Evolutionary conservation across 352 stramenopile species (phyloP), one percentile per base, ranked within the genome.

Genomic region (Phytophthora colocasiae): DNA sequence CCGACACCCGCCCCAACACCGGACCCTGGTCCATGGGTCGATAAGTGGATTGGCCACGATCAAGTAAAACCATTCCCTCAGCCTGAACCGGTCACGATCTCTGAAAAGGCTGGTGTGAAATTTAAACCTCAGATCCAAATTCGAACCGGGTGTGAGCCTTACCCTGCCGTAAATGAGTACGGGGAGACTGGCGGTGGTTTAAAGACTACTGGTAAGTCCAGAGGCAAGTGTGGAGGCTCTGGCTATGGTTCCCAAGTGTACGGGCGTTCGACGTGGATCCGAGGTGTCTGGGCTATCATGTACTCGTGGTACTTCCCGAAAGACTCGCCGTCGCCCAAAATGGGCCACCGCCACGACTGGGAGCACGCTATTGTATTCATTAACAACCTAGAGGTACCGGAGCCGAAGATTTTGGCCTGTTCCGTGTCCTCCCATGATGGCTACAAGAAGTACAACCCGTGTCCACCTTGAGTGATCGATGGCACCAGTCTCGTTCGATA

Each of bases 371-470:
- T 56, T 19, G 48, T 56, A 34, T 56, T 56, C 22, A 56, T 56
- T 22, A 31, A 56, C 48, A 56, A 56, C 17, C 48, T 31, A 2
- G 48, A 32, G 0, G 11, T 56, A 9, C 0, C 31, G 11, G 32
- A 56, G 14, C 17, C 48, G 1, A 56, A 56, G 48, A 56, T 56
- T 12, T 10, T 56, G 36, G 48, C 9, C 10, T 56, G 48, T 22
- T 53, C 47, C 4, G 47, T 53, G 47, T 53, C 47, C 0, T 53
- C 47, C n/a, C 47, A 53, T 9, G 14, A 41, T 9, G 47, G 47
- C 47, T 53, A 53, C 27, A 53, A 40, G 47, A 53, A 53, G 47
- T 53, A 53, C 48, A 56, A 14, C 17, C 48, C 48, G 17, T 56
- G 48, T 22, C 48, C 48, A 34, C 4, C 19, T 11, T 44, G 6